These are phyloP conservation scores for Phyllosticta paracitricarpa DNA, from an alignment of 2,329 filamentous ascomycete species.

Conservation along the genomic window DNA sequence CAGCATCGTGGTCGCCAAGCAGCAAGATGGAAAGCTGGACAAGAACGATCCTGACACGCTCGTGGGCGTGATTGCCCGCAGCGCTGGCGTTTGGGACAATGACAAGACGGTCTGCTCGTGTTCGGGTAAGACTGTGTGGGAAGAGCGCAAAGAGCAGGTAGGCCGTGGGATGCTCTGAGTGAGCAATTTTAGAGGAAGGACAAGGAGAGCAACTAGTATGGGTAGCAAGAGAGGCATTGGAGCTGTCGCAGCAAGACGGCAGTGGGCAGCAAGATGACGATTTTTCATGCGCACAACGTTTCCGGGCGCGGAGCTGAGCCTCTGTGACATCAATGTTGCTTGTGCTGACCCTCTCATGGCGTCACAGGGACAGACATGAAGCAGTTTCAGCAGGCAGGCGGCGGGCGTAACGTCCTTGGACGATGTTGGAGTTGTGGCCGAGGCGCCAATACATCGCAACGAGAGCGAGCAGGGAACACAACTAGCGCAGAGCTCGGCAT, in stretches of 20 bases:
- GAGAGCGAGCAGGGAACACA: background rate
- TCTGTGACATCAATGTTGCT: background rate
- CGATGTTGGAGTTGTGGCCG: background rate
- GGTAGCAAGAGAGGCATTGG: background rate
- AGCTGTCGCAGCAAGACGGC: constrained; percentile 8
- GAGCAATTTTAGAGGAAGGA: background rate
- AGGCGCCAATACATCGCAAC: background rate
- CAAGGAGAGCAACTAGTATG: background rate
- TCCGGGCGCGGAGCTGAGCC: background rate
- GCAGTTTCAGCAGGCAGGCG: background rate
- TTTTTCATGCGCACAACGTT: constrained; percentile 5
- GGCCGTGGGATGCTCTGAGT: constrained; percentile 77
- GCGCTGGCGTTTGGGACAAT: constrained; percentile 97
- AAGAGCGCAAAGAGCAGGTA: constrained; percentile 86
- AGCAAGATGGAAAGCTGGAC: constrained; percentile 48
- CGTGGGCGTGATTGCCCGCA: constrained; percentile 87
- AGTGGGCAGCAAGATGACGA: constrained; percentile 2
- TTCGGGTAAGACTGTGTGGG: constrained; percentile 96
- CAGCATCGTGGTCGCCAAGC: constrained; percentile 75
- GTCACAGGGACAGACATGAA: background rate
- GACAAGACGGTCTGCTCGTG: constrained; percentile 98
- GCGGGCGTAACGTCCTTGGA: background rate
- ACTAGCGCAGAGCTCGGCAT: background rate
- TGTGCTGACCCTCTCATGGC: background rate
- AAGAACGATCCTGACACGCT: constrained; percentile 75